Evolutionary conservation across 805 yeast genomes (phyloP).

Genomic region (Nakazawaea populi): DNA sequence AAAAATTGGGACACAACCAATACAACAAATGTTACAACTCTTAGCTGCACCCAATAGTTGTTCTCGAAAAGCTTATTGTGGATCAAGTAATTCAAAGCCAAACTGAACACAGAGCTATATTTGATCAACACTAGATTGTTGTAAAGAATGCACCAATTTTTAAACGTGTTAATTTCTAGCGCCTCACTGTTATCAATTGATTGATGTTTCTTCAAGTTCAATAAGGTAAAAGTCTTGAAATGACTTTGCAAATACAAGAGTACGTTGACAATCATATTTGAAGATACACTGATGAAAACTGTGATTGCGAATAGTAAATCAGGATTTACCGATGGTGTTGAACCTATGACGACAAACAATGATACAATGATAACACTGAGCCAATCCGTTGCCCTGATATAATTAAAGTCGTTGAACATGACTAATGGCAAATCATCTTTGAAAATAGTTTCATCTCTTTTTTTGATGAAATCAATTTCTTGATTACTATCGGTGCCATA

Average conservation of each 20-base stretch:
- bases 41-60: slow-evolving; percentile 40
- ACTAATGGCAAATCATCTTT: slow-evolving; percentile 36
- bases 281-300: slow-evolving; percentile 40
- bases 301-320: slow-evolving; percentile 24
- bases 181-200: slow-evolving; percentile 17
- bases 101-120: slow-evolving; percentile 12
- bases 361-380: slow-evolving; percentile 42
- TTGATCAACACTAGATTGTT: slow-evolving; percentile 12
- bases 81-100: slow-evolving; percentile 12
- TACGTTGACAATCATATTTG: slow-evolving; percentile 42
- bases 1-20: slow-evolving; percentile 56
- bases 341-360: slow-evolving; percentile 24
- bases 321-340: slow-evolving; percentile 20
- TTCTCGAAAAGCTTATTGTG: slow-evolving; percentile 16
- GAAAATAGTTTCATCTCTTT: slow-evolving; percentile 20
- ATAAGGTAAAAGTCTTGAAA: slow-evolving; percentile 53
- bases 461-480: slow-evolving; percentile 21
- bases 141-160: slow-evolving; percentile 69
- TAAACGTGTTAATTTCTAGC: slow-evolving; percentile 36
- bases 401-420: slow-evolving; percentile 56
- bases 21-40: slow-evolving; percentile 53
- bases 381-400: slow-evolving; percentile 59
- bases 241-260: slow-evolving; percentile 56
- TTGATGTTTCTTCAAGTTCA: slow-evolving; percentile 57
- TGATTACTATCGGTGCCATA: slow-evolving; percentile 35